Percentiles rank a stretch among this genome's conserved stretches.
These are phyloP conservation scores for Pulveroboletus ravenelii DNA, from an alignment of 768 basidiomycete genomes.

Conservation along the genomic window DNA sequence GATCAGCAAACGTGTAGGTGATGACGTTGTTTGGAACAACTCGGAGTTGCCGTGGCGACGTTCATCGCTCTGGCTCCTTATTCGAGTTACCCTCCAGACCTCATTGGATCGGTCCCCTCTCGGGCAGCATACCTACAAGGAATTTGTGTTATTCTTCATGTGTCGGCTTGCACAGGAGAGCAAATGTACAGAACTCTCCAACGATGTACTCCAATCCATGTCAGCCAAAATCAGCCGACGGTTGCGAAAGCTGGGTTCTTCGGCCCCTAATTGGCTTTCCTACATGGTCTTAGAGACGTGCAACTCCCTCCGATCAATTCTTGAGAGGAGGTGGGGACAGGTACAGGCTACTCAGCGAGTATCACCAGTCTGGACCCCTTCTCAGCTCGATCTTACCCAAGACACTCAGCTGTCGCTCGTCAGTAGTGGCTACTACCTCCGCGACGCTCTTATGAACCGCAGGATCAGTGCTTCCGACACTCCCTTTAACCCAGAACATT, in stretches of 20 bases:
- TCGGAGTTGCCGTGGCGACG: constrained; percentile 31
- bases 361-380: constrained; percentile 2
- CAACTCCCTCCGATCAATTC: constrained; percentile 11
- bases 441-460: constrained; percentile 8
- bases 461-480: neutral
- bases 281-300: constrained; percentile 5
- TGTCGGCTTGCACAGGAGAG: neutral
- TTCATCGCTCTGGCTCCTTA: constrained; percentile 34
- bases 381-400: constrained; percentile 20
- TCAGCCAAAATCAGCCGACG: constrained; percentile 36
- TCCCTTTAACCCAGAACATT: neutral
- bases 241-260: constrained; percentile 33
- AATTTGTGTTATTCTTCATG: constrained; percentile 43
- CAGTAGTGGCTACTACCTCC: constrained; percentile 27
- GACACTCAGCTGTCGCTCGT: constrained; percentile 35
- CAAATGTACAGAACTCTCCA: constrained; percentile 7
- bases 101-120: constrained; percentile 12
- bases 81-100: constrained; percentile 33
- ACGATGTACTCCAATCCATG: constrained; percentile 36
- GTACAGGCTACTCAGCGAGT: constrained; percentile 26
- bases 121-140: constrained; percentile 36
- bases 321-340: constrained; percentile 35
- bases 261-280: constrained; percentile 17
- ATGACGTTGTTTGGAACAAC: constrained; percentile 26
- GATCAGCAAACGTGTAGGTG: constrained; percentile 23